Conservation (phyloP, 2,329 filamentous ascomycete species). For the Aspergillus fischeri region DNA sequence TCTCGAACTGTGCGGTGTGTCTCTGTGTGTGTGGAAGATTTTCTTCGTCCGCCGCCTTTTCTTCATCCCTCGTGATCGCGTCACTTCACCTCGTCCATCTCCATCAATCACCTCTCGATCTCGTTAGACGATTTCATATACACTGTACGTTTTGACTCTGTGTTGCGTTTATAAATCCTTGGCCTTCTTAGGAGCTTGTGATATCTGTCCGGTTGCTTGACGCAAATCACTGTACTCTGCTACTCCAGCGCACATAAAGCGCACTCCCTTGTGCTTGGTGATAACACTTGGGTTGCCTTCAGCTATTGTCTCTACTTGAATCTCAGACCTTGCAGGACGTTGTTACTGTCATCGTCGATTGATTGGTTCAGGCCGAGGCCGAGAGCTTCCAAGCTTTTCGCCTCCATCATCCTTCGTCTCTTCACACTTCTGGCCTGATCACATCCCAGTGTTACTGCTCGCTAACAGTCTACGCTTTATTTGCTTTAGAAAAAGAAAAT, state of each 20-base stretch:
- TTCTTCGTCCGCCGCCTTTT: slow-evolving; percentile 22
- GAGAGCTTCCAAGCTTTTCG: background rate
- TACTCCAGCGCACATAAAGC: background rate
- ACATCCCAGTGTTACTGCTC: slow-evolving; percentile 6
- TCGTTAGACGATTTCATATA: slow-evolving; percentile 7
- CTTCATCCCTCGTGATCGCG: slow-evolving; percentile 15
- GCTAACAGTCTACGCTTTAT: background rate
- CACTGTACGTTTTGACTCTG: slow-evolving; percentile 10
- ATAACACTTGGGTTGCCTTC: background rate
- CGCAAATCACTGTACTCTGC: background rate
- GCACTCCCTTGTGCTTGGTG: background rate
- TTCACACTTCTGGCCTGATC: background rate
- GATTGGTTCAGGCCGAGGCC: background rate
- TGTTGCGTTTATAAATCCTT: background rate
- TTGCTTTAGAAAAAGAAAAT: slow-evolving; percentile 6
- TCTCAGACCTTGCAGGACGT: background rate
- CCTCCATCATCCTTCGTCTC: background rate
- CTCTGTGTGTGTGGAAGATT: slow-evolving; percentile 20
- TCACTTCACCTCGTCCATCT: slow-evolving; percentile 7
- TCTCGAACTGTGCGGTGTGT: slow-evolving; percentile 32
- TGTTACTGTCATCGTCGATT: background rate
- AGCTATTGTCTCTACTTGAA: background rate
- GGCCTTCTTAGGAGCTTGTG: background rate
- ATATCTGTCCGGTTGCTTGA: background rate
- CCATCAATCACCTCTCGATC: slow-evolving; percentile 5